Base-by-base conservation (phyloP, 1,284 basidiomycete species). In the Thelephora terrestris region DNA sequence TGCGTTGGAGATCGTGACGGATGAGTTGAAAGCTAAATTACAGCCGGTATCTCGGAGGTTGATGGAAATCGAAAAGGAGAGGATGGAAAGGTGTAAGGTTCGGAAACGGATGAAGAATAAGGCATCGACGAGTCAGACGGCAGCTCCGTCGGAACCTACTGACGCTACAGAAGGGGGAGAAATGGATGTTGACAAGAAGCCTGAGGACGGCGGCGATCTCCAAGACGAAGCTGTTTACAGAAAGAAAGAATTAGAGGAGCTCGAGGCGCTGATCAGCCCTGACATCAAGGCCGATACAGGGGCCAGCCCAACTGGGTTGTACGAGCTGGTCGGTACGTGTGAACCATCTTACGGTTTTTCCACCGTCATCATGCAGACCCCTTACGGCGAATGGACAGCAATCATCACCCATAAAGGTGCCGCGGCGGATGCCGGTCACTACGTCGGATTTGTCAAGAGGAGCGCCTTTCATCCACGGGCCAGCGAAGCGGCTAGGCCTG, bases 391-490 rank as follows among this genome's bases (percentile, higher is more conserved):
- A 32, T 32, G 29, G 23, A 38, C 58, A 90, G 91, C 85, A 1
- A 89, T 99, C 60, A 84, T 99, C 14, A 96, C 93, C 23, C 95
- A 98, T 75, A 99, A 99, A 64, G 96, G 96, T 16, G 82, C 92
- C 0, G 87, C 86, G 0, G 93, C 95, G 0, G 93, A 98, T 61
- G 82, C 89, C 0, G 94, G 92, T 1, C 93, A 96, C 66, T 96
- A 95, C 63, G 92, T 95, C 35, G 88, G 81, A 1, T 96, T 88
- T 71, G 89, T 85, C 43, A 88, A 85, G 71, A 85, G 82, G 70
- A 76, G 71, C 53, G 77, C 76, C 10, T 78, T 86, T 66, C 74
- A 78, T 49, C 50, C 52, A 18, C 45, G 51, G 42, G 50, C 55
- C 25, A 36, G 44, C 18, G 43, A 50, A 36, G 40, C 38, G 4